These are phyloP conservation scores for Quercus bicolor DNA, from an alignment of 306 rosid species.

Conservation along the genomic window DNA sequence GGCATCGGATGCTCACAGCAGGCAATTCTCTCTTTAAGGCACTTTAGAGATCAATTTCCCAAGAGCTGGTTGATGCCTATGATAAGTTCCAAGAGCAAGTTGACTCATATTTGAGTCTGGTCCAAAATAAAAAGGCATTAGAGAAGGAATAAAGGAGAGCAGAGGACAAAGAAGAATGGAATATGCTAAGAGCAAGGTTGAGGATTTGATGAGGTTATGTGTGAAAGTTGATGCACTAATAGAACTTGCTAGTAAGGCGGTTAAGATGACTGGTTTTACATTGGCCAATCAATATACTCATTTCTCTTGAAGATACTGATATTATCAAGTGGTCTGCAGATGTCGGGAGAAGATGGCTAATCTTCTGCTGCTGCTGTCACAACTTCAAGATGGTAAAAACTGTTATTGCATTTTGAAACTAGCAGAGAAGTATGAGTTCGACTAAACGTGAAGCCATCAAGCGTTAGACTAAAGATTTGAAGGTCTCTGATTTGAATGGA, in stretches of 20 bases:
- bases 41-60: constrained; percentile 75
- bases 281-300: constrained; percentile 54
- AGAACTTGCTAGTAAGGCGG: constrained; percentile 58
- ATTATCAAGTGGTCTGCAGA: constrained; percentile 87
- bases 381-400: constrained; percentile 82
- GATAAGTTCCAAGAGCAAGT: constrained; percentile 79
- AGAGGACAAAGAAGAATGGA: constrained; percentile 62
- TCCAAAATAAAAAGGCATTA: constrained; percentile 42
- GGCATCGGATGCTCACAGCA: constrained; percentile 57
- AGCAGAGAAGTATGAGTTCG: constrained; percentile 82
- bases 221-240: constrained; percentile 58
- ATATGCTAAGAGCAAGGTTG: constrained; percentile 63
- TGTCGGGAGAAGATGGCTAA: constrained; percentile 80
- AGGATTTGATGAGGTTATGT: constrained; percentile 54
- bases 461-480: constrained; percentile 80
- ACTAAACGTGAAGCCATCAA: constrained; percentile 71
- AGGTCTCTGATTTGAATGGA: constrained; percentile 59
- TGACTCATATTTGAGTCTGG: constrained; percentile 67
- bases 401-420: constrained; percentile 77
- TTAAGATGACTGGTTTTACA: constrained; percentile 74
- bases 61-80: constrained; percentile 68
- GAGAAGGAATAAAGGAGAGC: constrained; percentile 61
- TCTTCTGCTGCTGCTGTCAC: constrained; percentile 76
- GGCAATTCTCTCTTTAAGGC: constrained; percentile 71
- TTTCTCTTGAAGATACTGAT: constrained; percentile 77